Conservation (phyloP, 116 monocot genomes). For the Thalassia testudinum region DNA sequence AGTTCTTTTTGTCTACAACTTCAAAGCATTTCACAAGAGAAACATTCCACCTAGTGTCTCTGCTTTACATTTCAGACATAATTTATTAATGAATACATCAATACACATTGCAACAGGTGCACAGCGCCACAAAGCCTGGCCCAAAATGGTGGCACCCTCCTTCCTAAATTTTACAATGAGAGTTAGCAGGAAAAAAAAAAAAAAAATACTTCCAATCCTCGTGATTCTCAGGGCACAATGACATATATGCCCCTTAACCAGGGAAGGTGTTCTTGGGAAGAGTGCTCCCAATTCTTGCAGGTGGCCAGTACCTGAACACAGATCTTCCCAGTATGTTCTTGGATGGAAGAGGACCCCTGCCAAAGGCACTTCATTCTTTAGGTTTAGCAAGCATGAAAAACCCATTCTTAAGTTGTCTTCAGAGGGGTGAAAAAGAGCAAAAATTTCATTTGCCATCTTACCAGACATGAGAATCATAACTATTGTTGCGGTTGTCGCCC, state of each 20-base stretch:
- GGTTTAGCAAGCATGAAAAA: no score
- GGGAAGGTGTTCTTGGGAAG: conserved; percentile 13
- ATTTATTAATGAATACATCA: no score
- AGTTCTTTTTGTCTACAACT: no score
- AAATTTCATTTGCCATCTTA: conserved; percentile 6
- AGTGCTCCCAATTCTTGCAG: conserved; percentile 48
- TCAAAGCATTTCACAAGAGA: no score
- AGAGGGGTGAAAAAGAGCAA: no score
- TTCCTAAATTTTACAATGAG: background rate
- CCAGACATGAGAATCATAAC: conserved; percentile 98
- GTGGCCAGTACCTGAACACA: conserved; percentile 94
- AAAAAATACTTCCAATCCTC: no score
- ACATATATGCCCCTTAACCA: background rate
- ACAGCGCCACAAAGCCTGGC: no score
- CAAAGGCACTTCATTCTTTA: background rate
- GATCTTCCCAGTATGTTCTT: conserved; percentile 96
- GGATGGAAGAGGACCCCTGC: conserved; percentile 90
- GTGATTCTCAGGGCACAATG: no score
- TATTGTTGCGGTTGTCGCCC: conserved; percentile 99
- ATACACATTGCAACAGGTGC: no score
- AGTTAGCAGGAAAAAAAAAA: background rate
- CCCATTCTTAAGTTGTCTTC: no score
- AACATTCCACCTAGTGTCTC: no score
- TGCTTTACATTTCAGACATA: no score
- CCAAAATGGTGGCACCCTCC: background rate